Percentiles rank a stretch among this genome's conserved stretches.
Conservation (phyloP, 2,329 filamentous ascomycete genomes). For the Exophiala sp. region DNA sequence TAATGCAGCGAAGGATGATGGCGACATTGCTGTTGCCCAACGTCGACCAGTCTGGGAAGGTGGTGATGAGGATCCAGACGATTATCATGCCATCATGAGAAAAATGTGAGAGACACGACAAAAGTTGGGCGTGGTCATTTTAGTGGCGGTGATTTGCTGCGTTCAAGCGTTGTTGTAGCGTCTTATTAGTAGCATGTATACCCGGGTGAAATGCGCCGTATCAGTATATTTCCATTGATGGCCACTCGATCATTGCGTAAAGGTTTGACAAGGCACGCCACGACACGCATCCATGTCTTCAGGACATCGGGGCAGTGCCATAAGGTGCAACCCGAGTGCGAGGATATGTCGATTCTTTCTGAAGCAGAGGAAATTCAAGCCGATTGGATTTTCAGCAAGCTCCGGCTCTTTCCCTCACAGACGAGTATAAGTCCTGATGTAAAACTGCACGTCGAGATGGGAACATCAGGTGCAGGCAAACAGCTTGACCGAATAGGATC, state of each 20-base stretch:
- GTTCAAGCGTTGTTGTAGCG: conserved; percentile 19
- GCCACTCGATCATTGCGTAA: neutral
- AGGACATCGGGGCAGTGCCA: neutral
- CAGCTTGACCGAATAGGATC: no score
- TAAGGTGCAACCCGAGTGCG: no score
- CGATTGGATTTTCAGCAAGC: no score
- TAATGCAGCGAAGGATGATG: neutral
- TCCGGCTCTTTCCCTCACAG: no score
- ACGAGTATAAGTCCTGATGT: no score
- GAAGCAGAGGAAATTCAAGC: no score
- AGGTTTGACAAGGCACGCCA: no score
- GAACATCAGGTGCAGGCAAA: no score
- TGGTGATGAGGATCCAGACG: conserved; percentile 11
- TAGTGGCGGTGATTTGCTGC: conserved; percentile 9
- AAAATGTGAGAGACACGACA: conserved; percentile 11
- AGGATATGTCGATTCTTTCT: no score
- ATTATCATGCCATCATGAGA: conserved; percentile 24
- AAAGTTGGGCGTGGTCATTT: neutral
- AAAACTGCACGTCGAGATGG: no score
- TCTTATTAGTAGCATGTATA: neutral
- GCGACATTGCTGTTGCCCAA: conserved; percentile 2
- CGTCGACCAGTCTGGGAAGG: conserved; percentile 18
- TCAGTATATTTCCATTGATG: neutral
- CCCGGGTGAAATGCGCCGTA: neutral
- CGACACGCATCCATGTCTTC: neutral